Percentiles rank a stretch among this genome's conserved stretches.
Conservation (phyloP, 257 asterid species). For the Datura wrightii region DNA sequence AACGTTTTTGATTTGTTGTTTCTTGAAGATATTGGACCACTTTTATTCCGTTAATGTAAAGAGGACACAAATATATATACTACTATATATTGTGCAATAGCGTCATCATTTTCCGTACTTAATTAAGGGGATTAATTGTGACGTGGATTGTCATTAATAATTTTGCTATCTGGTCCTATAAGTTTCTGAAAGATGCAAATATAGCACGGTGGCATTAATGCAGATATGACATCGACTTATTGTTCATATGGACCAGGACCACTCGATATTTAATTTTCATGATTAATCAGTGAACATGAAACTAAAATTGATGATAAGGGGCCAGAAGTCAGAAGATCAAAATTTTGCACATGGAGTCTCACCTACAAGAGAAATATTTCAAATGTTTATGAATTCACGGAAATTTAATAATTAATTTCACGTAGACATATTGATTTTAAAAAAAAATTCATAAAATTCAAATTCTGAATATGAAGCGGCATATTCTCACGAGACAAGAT, state of each 20-base stretch:
- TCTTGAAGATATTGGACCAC: conserved; percentile 8
- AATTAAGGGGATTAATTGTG: conserved; percentile 23
- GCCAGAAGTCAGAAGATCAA: conserved; percentile 21
- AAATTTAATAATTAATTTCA: neutral
- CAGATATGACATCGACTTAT: neutral
- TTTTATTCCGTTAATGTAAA: neutral
- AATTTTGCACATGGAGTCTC: conserved; percentile 9
- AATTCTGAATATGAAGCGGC: neutral
- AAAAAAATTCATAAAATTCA: too few species aligned
- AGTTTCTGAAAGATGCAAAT: conserved; percentile 12
- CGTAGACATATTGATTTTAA: too few species aligned
- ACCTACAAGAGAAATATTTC: neutral
- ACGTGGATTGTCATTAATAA: neutral
- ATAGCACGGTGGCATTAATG: neutral
- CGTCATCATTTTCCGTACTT: conserved; percentile 1
- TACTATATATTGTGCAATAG: neutral
- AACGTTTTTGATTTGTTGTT: neutral
- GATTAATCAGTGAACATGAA: conserved; percentile 11
- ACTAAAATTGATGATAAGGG: conserved; percentile 9
- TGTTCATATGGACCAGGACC: neutral
- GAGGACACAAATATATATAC: neutral
- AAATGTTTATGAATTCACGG: neutral
- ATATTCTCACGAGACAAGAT: conserved; percentile 32
- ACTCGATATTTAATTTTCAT: neutral
- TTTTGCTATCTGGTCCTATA: conserved; percentile 4